Conservation (phyloP, 2,329 filamentous ascomycete genomes). For the Dactylellina drechsleri region DNA sequence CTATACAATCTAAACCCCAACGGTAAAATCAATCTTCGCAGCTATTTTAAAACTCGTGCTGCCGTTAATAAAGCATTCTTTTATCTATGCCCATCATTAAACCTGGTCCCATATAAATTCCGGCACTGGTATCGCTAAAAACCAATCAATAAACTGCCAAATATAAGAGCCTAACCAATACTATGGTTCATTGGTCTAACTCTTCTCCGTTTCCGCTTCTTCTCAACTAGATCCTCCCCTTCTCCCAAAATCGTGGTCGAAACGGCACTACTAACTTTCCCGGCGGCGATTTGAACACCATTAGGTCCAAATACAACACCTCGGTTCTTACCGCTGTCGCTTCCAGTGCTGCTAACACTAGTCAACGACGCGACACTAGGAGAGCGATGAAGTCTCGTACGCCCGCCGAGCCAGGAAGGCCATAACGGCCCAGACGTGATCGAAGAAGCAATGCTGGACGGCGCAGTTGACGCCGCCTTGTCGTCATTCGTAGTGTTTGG, state of each 20-base stretch:
- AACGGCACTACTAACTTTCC: slow-evolving; percentile 37
- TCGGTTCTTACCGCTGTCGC: slow-evolving; percentile 29
- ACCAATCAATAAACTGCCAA: not conserved
- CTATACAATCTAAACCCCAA: not conserved
- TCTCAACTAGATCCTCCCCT: slow-evolving; percentile 48
- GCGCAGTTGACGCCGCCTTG: slow-evolving; percentile 31
- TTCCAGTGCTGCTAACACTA: slow-evolving; percentile 38
- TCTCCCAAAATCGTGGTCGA: slow-evolving; percentile 40
- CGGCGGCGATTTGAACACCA: slow-evolving; percentile 30
- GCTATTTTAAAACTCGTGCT: too few species aligned
- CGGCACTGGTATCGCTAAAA: too few species aligned
- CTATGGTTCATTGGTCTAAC: slow-evolving; percentile 2
- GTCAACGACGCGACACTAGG: slow-evolving; percentile 47
- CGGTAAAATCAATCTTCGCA: slow-evolving; percentile 1
- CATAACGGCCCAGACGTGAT: slow-evolving; percentile 38
- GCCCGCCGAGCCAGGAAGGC: slow-evolving; percentile 45
- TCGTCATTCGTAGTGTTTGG: not conserved
- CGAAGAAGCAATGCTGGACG: slow-evolving; percentile 39
- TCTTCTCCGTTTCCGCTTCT: slow-evolving; percentile 29
- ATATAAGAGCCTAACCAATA: slow-evolving; percentile 1
- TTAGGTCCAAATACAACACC: slow-evolving; percentile 46
- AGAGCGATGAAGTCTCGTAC: slow-evolving; percentile 28
- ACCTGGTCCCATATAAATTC: not conserved
- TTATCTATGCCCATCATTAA: slow-evolving; percentile 1
- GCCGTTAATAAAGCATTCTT: not conserved